phyloP scores from a whole-genome alignment of 129 eudicot genomes.

The Lactuca saligna region DNA sequence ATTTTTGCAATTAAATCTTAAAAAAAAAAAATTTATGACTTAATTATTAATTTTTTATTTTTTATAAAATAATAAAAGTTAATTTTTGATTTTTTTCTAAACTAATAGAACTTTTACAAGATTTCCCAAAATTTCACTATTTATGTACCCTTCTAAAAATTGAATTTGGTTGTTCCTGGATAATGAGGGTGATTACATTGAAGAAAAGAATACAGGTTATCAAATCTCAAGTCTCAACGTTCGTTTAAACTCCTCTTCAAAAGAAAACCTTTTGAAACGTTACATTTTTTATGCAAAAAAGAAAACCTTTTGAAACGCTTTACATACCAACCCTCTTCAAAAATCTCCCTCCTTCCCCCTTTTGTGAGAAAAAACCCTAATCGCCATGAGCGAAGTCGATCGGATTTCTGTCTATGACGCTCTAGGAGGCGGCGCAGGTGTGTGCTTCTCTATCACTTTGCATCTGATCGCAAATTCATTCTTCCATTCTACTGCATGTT shows the following conservation, averaged over 20 bases:
- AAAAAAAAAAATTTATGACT: no score
- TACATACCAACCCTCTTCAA: constrained; percentile 34
- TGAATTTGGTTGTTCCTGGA: background rate
- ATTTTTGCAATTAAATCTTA: no score
- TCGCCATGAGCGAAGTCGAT: constrained; percentile 64
- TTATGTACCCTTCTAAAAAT: no score
- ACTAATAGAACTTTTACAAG: no score
- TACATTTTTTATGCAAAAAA: constrained; percentile 18
- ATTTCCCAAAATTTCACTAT: no score
- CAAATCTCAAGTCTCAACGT: no score
- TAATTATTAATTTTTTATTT: no score
- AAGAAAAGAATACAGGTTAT: background rate
- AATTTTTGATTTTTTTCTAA: no score
- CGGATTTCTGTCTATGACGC: constrained; percentile 60
- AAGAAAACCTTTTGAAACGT: no score
- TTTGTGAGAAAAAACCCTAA: constrained; percentile 37
- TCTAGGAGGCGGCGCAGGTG: constrained; percentile 88
- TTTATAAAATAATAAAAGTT: no score
- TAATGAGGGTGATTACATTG: background rate
- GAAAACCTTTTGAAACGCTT: constrained; percentile 13
- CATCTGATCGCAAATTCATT: background rate
- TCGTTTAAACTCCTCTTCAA: constrained; percentile 28
- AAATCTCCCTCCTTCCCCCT: constrained; percentile 28
- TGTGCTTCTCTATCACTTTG: background rate
- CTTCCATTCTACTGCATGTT: constrained; percentile 1